phyloP scores from a whole-genome alignment of 2,329 filamentous ascomycete species.

The Immersiporthe knoxdaviesiana region DNA sequence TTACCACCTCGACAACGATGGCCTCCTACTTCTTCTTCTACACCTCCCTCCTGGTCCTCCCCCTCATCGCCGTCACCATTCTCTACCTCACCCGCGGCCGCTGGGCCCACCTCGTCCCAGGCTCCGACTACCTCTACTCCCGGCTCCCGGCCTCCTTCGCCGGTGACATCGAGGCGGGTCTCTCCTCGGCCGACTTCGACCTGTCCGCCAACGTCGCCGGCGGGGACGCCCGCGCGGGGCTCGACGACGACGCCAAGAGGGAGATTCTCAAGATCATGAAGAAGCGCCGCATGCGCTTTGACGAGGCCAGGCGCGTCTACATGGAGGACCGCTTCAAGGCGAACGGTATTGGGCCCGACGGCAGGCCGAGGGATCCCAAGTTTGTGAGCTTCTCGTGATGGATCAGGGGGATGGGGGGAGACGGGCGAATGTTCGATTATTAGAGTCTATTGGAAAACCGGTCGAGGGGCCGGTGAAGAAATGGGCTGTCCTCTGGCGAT shows the following conservation, averaged over 20 bases:
- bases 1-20: slow-evolving; percentile 55
- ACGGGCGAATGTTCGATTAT: not conserved
- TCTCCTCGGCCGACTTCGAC: slow-evolving; percentile 83
- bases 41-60: slow-evolving; percentile 69
- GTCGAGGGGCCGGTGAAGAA: not conserved
- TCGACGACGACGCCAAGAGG: slow-evolving; percentile 79
- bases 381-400: slow-evolving; percentile 85
- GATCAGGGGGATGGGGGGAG: not conserved
- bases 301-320: slow-evolving; percentile 85
- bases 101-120: slow-evolving; percentile 71
- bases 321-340: slow-evolving; percentile 85
- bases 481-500: not conserved
- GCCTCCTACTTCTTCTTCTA: slow-evolving; percentile 80
- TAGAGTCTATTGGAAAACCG: not conserved
- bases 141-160: slow-evolving; percentile 78
- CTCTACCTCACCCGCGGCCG: slow-evolving; percentile 79
- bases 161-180: slow-evolving; percentile 83
- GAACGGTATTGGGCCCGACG: slow-evolving; percentile 87
- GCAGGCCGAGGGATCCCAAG: slow-evolving; percentile 86
- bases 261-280: slow-evolving; percentile 93
- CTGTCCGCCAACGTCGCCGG: slow-evolving; percentile 77
- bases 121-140: slow-evolving; percentile 70
- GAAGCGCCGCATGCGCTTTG: slow-evolving; percentile 77
- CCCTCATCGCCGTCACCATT: slow-evolving; percentile 69
- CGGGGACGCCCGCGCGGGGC: slow-evolving; percentile 76